Evolutionary conservation across 2,329 filamentous ascomycete genomes (phyloP), one percentile per base, ranked within the genome.

Genomic region (Teratosphaeria epicoccoides): DNA sequence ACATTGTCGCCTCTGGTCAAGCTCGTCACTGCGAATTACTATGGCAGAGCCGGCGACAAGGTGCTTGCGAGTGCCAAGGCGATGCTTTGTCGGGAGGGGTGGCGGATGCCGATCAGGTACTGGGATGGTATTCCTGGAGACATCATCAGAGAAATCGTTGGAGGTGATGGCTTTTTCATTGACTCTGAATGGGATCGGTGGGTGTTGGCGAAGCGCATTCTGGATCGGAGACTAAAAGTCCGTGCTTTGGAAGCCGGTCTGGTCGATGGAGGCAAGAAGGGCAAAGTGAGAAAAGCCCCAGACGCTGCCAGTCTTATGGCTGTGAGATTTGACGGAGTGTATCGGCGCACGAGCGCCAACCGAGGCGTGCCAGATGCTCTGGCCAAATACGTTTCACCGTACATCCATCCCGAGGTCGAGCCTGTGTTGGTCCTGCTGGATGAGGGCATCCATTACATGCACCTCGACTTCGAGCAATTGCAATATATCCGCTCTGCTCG

Each of bases 101-200:
- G 75, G 75, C 71, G 75, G 54, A 80, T 80, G 77, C 70, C 74
- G 6, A 56, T 75, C 14, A 69, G 68, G 55, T 72, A 73, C 53
- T 81, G 78, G 78, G 77, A 80, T 55, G 74, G 73, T 17, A 78
- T 81, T 49, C 76, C 77, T 4, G 76, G 76, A 5, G 78, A 81
- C 55, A 73, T 80, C 50, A 70, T 79, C 43, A 71, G 77, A n/a
- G 78, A 81, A 55, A 76, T 81, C 14, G 73, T 81, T 26, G 78
- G 76, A 7, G 77, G 76, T 9, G 78, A 81, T 60, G 77, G 78
- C 25, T 81, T 81, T 63, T 81, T 76, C 58, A 71, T 80, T 22
- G 71, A 76, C 29, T 74, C 74, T 28, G 78, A 81, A 62, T 81
- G 77, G 75, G 74, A 79, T 52, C 66, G 78, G 50, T 81, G 77